Percentiles rank a stretch among this genome's conserved stretches.
phyloP scores from a whole-genome alignment of 192 early-diverging fungal genomes.

The Glomus cerebriforme region DNA sequence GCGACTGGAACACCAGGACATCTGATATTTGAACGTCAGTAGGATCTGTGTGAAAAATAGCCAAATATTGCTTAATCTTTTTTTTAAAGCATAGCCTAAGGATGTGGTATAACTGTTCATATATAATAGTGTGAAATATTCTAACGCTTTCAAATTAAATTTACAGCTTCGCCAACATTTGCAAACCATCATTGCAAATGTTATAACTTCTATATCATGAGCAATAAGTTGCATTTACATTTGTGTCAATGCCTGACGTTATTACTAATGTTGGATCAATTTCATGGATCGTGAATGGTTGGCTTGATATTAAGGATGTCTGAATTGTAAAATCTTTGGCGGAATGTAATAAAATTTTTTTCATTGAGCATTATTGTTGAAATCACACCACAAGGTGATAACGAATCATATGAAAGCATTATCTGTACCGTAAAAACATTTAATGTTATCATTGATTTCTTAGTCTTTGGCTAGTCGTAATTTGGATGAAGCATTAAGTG shows the following conservation, averaged over 20 bases:
- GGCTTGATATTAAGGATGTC: no score
- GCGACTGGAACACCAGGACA: conserved; percentile 82
- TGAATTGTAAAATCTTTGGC: no score
- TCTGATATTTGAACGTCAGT: conserved; percentile 84
- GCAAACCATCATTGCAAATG: conserved; percentile 92
- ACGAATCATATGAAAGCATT: no score
- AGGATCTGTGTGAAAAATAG: conserved; percentile 88
- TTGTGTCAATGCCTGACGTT: conserved; percentile 96
- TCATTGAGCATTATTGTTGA: no score
- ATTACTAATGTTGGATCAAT: conserved; percentile 82
- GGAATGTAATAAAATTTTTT: no score
- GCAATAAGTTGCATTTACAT: conserved; percentile 99
- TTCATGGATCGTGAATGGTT: conserved; percentile 91
- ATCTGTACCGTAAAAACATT: no score
- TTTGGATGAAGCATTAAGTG: no score
- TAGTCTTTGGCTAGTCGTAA: no score
- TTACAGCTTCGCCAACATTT: conserved; percentile 95
- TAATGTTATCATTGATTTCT: no score
- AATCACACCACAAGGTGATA: no score
- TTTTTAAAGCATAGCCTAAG: conserved; percentile 85
- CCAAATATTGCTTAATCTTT: conserved; percentile 87
- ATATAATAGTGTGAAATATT: conserved; percentile 98
- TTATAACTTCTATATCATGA: conserved; percentile 98
- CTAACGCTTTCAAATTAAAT: conserved; percentile 93
- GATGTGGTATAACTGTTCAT: conserved; percentile 69